phyloP scores from a whole-genome alignment of 2,329 filamentous ascomycete species.

The Sclerotinia minor region DNA sequence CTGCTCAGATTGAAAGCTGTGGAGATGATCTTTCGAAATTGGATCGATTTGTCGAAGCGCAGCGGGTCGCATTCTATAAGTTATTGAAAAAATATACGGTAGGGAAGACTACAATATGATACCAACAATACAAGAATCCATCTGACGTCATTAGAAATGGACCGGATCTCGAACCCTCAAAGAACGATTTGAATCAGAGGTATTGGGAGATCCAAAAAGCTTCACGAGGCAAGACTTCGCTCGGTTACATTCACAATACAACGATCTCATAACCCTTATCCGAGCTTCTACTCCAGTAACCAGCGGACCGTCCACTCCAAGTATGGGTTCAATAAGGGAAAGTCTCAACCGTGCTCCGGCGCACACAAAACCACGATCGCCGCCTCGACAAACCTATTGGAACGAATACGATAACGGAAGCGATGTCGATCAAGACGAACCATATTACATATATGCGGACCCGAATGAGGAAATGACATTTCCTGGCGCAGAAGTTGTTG shows the following conservation, averaged over 20 bases:
- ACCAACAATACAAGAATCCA: constrained; percentile 1
- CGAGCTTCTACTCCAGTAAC: constrained; percentile 44
- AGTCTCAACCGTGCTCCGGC: constrained; percentile 26
- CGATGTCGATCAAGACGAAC: constrained; percentile 57
- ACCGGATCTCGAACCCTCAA: constrained; percentile 68
- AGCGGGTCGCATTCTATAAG: constrained; percentile 76
- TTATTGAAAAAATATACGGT: constrained; percentile 81
- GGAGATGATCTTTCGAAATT: constrained; percentile 71
- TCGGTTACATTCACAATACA: constrained; percentile 52
- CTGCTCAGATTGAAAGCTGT: constrained; percentile 49
- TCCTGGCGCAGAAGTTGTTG: constrained; percentile 54
- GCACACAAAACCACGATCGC: constrained; percentile 4
- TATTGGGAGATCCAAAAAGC: constrained; percentile 66
- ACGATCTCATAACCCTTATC: constrained; percentile 51
- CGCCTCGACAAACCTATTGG: constrained; percentile 58
- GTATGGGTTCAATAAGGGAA: constrained; percentile 30
- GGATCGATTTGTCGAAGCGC: constrained; percentile 70
- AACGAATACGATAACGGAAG: constrained; percentile 86
- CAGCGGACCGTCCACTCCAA: constrained; percentile 33
- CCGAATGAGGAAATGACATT: constrained; percentile 61
- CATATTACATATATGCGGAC: constrained; percentile 74
- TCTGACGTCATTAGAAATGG: constrained; percentile 64
- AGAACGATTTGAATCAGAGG: constrained; percentile 63
- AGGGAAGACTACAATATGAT: constrained; percentile 31
- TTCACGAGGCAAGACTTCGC: constrained; percentile 69